Percentiles rank a stretch among this genome's conserved stretches.
Conservation (phyloP, 73 alveolate genomes). For the Paramecium pentaurelia region DNA sequence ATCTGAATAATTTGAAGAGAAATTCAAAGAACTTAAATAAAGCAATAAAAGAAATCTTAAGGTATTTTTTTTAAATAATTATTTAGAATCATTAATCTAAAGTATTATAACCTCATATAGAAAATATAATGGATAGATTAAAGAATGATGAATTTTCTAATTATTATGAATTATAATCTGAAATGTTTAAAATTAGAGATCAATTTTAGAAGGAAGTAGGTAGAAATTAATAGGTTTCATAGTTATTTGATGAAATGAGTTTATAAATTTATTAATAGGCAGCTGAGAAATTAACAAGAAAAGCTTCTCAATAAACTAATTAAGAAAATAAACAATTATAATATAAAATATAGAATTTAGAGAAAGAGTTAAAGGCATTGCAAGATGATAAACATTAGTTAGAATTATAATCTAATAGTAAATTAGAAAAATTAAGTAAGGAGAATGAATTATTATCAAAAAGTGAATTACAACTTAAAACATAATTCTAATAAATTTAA, state of each 20-base stretch:
- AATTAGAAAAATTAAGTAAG: background rate
- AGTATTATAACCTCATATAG: background rate
- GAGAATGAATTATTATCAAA: background rate
- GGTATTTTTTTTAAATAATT: background rate
- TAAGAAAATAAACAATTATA: constrained; percentile 24
- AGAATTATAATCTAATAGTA: background rate
- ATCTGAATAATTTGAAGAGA: constrained; percentile 37
- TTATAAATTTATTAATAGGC: constrained; percentile 11
- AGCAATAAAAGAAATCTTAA: constrained; percentile 27
- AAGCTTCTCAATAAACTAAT: background rate
- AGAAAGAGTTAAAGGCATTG: background rate
- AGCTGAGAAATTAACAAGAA: constrained; percentile 48
- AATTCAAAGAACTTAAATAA: constrained; percentile 41
- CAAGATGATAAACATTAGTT: background rate
- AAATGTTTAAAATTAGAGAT: constrained; percentile 55
- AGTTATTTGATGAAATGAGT: constrained; percentile 52
- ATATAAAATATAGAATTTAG: constrained; percentile 8
- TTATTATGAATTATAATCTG: constrained; percentile 43
- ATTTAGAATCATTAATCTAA: constrained; percentile 24
- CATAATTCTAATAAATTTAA: background rate
- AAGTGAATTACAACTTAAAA: background rate
- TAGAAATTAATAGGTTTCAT: background rate
- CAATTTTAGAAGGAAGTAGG: constrained; percentile 44
- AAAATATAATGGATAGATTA: constrained; percentile 4
- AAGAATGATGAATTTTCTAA: constrained; percentile 57